Base-by-base conservation (phyloP, 768 basidiomycete species). In the Neoboletus brunneissimus region DNA sequence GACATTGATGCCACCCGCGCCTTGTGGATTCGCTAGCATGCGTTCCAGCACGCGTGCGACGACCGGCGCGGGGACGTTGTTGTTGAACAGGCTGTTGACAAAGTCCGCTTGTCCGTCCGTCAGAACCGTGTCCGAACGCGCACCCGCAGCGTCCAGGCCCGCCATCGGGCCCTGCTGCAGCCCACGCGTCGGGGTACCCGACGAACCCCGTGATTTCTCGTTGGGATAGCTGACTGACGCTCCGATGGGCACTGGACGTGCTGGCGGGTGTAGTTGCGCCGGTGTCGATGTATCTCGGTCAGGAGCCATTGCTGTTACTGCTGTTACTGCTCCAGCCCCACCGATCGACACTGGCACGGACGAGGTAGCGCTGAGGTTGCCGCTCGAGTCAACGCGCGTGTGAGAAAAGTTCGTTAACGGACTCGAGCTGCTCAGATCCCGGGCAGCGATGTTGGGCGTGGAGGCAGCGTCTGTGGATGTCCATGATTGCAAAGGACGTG, bases 71-170 rank as follows among this genome's bases (percentile, higher is more conserved):
- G 68, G 66, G 12, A 69, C 59, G 44, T 70, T 66, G 53, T 61
- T 64, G 45, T 59, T 62, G 51, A 63, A 69, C 42, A 69, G 29
- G 48, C 59, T 52, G 2, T 64, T 62, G 3, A 65, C 69, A 57
- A 68, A 68, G 48, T 64, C 63, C 2, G 62, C 68, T 43, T 70
- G 65, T 20, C 57, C 49, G 49, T 69, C 58, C 29, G 67, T 65
- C 27, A 69, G 42, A 4, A 49, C 35, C 0, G 35, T 27, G 31
- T 54, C 55, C 4, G 44, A 18, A 15, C 12, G 52, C 11, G 23
- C 11, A 23, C 13, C 7, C 3, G 42, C n/a, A 6, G 15, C 31
- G 16, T 48, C 57, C 16, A 22, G 48, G 22, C 13, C 45, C 12
- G 34, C 31, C 15, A 29, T 18, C n/a, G 6, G 15, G 27, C 34